phyloP scores from a whole-genome alignment of 306 rosid genomes.

The Prinsepia uniflora region DNA sequence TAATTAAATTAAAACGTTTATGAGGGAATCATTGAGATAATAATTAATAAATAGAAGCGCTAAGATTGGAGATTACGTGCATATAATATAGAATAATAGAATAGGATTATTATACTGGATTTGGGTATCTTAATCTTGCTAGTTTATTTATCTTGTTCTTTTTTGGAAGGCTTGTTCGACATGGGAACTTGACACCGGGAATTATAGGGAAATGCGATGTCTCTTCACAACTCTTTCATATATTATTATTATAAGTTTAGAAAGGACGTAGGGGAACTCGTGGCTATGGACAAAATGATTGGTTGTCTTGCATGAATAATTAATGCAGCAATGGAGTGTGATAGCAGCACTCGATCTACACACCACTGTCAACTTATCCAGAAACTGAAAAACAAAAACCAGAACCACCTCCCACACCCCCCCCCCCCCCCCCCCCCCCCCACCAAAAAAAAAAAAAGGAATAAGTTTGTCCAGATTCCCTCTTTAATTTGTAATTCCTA shows the following conservation, averaged over 20 bases:
- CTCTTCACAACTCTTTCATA: conserved; percentile 14
- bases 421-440: too few species aligned
- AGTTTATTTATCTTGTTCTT: neutral
- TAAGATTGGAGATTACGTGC: too few species aligned
- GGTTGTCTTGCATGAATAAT: conserved; percentile 64
- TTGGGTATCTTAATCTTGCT: conserved; percentile 9
- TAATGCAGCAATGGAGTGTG: conserved; percentile 43
- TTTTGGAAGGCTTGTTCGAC: conserved; percentile 15
- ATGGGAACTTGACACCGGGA: conserved; percentile 8
- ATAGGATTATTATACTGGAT: neutral
- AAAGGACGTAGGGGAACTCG: conserved; percentile 16
- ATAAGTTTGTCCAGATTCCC: conserved; percentile 28
- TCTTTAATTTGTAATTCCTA: conserved; percentile 45
- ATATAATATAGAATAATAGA: too few species aligned
- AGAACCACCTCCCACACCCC: too few species aligned
- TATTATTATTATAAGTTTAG: neutral
- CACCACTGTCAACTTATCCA: neutral
- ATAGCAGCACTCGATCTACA: conserved; percentile 52
- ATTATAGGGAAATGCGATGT: conserved; percentile 31
- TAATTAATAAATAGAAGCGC: neutral
- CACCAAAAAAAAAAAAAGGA: too few species aligned
- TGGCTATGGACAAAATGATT: conserved; percentile 53
- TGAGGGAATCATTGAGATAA: neutral
- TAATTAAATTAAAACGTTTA: neutral
- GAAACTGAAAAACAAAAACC: too few species aligned